Evolutionary conservation across 306 rosid genomes (phyloP).

Genomic region (Inga leiocalycina): DNA sequence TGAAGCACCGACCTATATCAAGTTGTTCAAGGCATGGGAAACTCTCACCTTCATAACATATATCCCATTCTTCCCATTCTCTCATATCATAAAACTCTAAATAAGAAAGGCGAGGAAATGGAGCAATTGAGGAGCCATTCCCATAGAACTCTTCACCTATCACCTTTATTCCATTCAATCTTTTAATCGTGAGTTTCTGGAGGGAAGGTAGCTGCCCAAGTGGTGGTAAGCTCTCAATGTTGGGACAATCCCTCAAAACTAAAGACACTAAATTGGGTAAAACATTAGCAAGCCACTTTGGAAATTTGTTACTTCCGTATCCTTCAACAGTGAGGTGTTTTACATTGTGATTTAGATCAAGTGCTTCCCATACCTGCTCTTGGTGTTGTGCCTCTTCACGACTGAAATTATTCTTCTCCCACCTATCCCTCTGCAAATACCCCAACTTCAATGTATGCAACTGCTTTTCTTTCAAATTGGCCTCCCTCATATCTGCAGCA

Average conservation of each 20-base stretch:
- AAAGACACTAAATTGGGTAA: not conserved
- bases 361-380: too few species aligned
- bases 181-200: not conserved
- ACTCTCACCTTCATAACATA: not conserved
- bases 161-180: not conserved
- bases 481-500: too few species aligned
- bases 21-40: not conserved
- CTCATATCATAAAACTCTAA: rapidly evolving
- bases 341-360: not conserved
- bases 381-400: too few species aligned
- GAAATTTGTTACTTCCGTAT: conserved; percentile 4
- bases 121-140: not conserved
- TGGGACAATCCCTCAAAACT: rapidly evolving
- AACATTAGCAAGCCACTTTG: conserved; percentile 13
- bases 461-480: too few species aligned
- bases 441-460: too few species aligned
- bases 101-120: not conserved
- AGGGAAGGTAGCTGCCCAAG: conserved; percentile 21
- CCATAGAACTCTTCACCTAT: not conserved
- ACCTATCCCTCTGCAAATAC: too few species aligned
- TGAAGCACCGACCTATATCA: rapidly evolving
- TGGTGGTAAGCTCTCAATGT: conserved; percentile 10
- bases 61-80: conserved; percentile 28
- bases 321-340: not conserved
- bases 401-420: too few species aligned